These are phyloP conservation scores for Suhomyces pyralidae DNA, from an alignment of 805 yeast species.

Conservation along the genomic window DNA sequence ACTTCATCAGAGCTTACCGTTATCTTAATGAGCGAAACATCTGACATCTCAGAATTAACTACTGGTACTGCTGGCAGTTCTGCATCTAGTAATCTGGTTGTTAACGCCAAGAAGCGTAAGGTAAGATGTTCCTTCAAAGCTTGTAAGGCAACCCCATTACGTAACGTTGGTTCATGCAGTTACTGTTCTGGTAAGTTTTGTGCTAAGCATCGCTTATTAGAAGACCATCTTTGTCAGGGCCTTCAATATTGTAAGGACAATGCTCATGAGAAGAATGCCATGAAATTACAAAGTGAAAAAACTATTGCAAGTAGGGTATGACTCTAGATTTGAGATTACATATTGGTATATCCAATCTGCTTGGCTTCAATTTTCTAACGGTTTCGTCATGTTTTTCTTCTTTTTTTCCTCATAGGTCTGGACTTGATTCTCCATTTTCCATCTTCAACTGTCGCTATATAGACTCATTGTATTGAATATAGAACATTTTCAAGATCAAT, in stretches of 20 bases:
- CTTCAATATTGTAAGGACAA: slow-evolving; percentile 76
- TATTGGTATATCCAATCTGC: background rate
- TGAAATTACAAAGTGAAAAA: slow-evolving; percentile 78
- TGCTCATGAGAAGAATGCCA: slow-evolving; percentile 80
- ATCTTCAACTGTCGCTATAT: background rate
- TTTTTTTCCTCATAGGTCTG: slow-evolving; percentile 1
- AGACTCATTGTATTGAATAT: background rate
- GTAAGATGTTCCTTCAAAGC: slow-evolving; percentile 48
- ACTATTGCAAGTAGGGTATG: slow-evolving; percentile 73
- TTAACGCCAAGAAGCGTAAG: slow-evolving; percentile 33
- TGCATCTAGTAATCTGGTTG: slow-evolving; percentile 13
- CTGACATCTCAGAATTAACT: slow-evolving; percentile 19
- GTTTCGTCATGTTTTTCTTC: background rate
- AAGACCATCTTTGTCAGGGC: slow-evolving; percentile 78
- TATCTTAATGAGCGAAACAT: slow-evolving; percentile 26
- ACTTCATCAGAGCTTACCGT: slow-evolving; percentile 14
- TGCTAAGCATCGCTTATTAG: slow-evolving; percentile 81
- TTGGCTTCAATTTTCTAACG: background rate
- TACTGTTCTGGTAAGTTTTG: slow-evolving; percentile 84
- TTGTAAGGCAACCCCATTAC: slow-evolving; percentile 63
- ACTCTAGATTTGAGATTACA: background rate
- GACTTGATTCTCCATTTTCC: background rate
- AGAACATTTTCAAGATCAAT: background rate
- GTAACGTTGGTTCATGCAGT: slow-evolving; percentile 78
- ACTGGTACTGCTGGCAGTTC: slow-evolving; percentile 8